phyloP scores from a whole-genome alignment of 129 eudicot species.

The Lactuca saligna region DNA sequence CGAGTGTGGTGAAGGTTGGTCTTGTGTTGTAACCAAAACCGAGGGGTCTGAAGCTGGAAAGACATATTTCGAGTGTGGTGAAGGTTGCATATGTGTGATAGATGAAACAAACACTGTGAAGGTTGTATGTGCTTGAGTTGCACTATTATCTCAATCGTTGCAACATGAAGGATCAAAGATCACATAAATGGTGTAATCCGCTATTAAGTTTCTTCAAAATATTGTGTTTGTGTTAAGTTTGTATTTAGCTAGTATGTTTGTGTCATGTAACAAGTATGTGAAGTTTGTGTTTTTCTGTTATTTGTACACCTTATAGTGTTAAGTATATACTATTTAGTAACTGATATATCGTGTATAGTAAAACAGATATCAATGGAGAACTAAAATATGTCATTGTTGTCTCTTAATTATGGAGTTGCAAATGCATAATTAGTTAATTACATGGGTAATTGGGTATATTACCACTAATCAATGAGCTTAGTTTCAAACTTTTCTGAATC shows the following conservation, averaged over 20 bases:
- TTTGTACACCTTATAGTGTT: neutral
- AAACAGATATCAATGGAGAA: slow-evolving; percentile 3
- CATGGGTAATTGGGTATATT: neutral
- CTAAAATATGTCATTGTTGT: neutral
- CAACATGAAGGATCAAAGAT: neutral
- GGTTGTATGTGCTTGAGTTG: slow-evolving; percentile 23
- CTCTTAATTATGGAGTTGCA: neutral
- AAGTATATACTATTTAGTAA: neutral
- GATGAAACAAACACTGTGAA: slow-evolving; percentile 32
- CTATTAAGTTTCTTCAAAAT: neutral
- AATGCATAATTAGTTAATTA: neutral
- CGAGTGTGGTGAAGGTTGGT: slow-evolving; percentile 35
- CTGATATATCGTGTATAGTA: neutral
- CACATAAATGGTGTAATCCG: neutral
- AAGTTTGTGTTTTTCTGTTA: slow-evolving; percentile 6
- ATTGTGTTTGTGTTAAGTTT: slow-evolving; percentile 17
- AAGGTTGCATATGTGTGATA: slow-evolving; percentile 29
- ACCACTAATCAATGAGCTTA: slow-evolving; percentile 15
- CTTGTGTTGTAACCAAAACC: slow-evolving; percentile 28
- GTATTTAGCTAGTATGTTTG: neutral
- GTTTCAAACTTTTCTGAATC: neutral
- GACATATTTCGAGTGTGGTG: slow-evolving; percentile 35
- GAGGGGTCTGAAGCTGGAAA: slow-evolving; percentile 33
- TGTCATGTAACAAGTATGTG: neutral
- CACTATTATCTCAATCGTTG: slow-evolving; percentile 4